A percentile compares a stretch with the other conserved stretches of the same genome.
These are phyloP conservation scores for Scopulariopsis brevicaulis DNA, from an alignment of 2,329 filamentous ascomycete genomes.

Conservation along the genomic window DNA sequence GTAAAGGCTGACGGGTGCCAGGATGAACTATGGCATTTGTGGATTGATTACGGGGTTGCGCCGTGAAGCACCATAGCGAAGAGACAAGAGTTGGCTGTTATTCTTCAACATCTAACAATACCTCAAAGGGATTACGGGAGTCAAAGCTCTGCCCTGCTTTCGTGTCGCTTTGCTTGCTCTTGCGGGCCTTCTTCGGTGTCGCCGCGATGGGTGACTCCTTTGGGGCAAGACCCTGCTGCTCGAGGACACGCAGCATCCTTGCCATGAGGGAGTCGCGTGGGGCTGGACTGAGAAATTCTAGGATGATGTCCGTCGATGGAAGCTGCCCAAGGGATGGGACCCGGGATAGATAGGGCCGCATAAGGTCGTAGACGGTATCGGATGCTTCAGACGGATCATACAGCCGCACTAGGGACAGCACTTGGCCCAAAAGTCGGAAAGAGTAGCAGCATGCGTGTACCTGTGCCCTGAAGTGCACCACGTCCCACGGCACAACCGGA, in stretches of 20 bases:
- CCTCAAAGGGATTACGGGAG: not conserved
- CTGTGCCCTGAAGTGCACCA: constrained; percentile 50
- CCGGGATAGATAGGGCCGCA: constrained; percentile 1
- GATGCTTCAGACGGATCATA: not conserved
- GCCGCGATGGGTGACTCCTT: not conserved
- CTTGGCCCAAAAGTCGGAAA: constrained; percentile 23
- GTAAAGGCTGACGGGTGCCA: too few relatives aligned
- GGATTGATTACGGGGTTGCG: not conserved
- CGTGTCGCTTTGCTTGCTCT: not conserved
- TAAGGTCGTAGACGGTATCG: not conserved
- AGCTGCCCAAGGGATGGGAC: constrained; percentile 6
- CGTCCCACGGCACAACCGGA: constrained; percentile 34
- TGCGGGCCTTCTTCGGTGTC: not conserved
- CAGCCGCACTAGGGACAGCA: constrained; percentile 12
- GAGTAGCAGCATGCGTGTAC: constrained; percentile 39
- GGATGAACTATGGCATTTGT: not conserved
- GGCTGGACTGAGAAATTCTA: constrained; percentile 1
- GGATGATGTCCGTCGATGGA: constrained; percentile 4
- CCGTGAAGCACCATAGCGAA: not conserved
- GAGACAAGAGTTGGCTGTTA: not conserved
- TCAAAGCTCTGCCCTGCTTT: not conserved
- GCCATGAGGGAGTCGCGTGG: not conserved
- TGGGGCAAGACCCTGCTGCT: not conserved
- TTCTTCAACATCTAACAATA: not conserved
- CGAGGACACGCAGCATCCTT: not conserved